Conservation (phyloP, 768 basidiomycete species). For the Mycena galericulata region DNA sequence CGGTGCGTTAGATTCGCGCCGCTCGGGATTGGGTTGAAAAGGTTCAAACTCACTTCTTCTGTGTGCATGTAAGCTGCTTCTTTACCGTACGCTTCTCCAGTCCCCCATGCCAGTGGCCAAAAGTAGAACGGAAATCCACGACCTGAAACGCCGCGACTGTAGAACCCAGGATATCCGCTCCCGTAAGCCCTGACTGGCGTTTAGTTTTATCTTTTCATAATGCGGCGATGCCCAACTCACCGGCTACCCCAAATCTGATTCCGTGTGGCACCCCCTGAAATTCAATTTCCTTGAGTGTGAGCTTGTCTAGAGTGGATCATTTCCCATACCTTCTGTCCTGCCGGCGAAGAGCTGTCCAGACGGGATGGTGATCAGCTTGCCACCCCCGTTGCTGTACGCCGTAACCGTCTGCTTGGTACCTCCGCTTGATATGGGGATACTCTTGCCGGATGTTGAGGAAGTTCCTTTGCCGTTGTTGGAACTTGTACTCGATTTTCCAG, state of each 20-base stretch:
- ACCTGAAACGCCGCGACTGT: conserved; percentile 53
- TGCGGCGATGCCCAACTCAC: conserved; percentile 40
- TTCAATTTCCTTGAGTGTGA: background rate
- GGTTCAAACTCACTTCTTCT: conserved; percentile 51
- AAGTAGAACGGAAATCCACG: conserved; percentile 66
- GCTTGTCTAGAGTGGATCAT: background rate
- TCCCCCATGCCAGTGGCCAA: conserved; percentile 67
- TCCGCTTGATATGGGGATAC: background rate
- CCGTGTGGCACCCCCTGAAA: conserved; percentile 58
- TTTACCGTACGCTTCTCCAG: conserved; percentile 35
- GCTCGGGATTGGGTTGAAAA: background rate
- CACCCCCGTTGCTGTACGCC: conserved; percentile 34
- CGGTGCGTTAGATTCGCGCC: background rate
- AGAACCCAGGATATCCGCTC: conserved; percentile 64
- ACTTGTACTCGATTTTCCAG: no score
- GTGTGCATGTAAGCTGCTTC: conserved; percentile 39
- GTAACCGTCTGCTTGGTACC: background rate
- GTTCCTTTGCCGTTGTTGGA: no score
- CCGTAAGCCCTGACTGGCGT: conserved; percentile 57
- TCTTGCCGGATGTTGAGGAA: no score
- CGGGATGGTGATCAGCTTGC: conserved; percentile 47
- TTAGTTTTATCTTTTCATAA: conserved; percentile 4
- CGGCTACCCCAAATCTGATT: conserved; percentile 52
- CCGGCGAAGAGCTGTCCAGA: conserved; percentile 53
- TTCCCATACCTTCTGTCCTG: conserved; percentile 41